phyloP scores from a whole-genome alignment of 192 early-diverging fungal species.

The Linnemannia schmuckeri region DNA sequence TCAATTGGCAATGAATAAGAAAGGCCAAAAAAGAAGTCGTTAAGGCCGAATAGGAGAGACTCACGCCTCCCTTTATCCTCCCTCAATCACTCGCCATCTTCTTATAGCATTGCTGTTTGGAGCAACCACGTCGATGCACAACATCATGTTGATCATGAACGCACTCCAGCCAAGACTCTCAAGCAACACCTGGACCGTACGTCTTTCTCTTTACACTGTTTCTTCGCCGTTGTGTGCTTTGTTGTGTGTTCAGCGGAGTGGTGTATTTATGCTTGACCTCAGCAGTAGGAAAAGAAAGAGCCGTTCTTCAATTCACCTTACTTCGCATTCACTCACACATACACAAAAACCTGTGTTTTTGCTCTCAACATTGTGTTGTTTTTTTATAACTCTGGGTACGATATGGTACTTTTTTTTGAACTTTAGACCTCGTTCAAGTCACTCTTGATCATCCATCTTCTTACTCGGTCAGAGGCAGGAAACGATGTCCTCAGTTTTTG shows the following conservation, averaged over 20 bases:
- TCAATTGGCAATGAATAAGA: background rate
- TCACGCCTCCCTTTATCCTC: background rate
- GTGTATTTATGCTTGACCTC: background rate
- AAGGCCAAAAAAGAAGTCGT: constrained; percentile 72
- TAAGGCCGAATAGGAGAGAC: constrained; percentile 90
- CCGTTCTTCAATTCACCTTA: background rate
- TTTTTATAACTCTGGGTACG: background rate
- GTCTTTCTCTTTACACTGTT: background rate
- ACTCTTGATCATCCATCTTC: constrained; percentile 77
- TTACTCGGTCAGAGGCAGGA: constrained; percentile 77
- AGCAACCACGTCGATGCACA: constrained; percentile 47
- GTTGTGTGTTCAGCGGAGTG: background rate
- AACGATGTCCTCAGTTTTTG: constrained; percentile 70
- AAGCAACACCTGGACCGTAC: constrained; percentile 56
- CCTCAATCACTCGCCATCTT: background rate
- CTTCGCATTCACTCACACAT: background rate
- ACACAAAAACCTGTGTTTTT: background rate
- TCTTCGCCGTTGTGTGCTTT: background rate
- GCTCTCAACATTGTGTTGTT: constrained; percentile 2
- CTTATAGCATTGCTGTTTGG: constrained; percentile 47
- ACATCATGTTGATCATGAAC: constrained; percentile 57
- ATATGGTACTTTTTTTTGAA: background rate
- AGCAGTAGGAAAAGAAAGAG: background rate
- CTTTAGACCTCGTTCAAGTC: constrained; percentile 80
- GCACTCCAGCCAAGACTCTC: constrained; percentile 49